Evolutionary conservation across 345 rosid species (phyloP), one percentile per base, ranked within the genome.

Genomic region (Camelina sativa): DNA sequence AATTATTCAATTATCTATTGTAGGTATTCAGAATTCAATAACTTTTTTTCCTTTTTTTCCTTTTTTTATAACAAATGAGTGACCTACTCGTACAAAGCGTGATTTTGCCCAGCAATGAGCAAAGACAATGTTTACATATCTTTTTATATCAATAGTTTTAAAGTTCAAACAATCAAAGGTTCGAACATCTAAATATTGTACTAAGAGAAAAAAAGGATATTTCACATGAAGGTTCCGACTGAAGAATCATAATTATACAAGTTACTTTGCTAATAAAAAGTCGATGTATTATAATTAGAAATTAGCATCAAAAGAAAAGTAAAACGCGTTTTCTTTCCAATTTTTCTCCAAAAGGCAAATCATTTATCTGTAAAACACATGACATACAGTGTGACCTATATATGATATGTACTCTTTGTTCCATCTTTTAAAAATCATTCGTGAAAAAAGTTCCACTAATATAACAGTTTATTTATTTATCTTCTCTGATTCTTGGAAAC

Each of bases 361-460:
- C 11, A 48, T 22, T 17, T 34, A 60, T 30, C 35, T 70, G 47
- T 71, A 47, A 28, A 61, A 22, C 75, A 71, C 60, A 71, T 71
- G 75, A 23, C 67, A 71, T 64, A 40, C 15, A 64, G 23, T 68
- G 53, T 68, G 53, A 50, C 34, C 8, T 28, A 28, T 28, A 28
- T 28, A 28, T 28, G 30, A 28, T 28, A 4, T 28, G 30, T 28
- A 28, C 30, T 28, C 30, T 28, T 28, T 28, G 30, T 28, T 28
- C 30, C 30, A 28, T 28, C 30, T 28, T 28, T 28, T 28, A 4
- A 28, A 28, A 28, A 28, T 28, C 5, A 28, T 28, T 4, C 30
- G 0, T 28, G 30, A 28, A 28, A 28, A 41, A 25, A 8, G 64
- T 28, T 56, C 54, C 19, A 55, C 22, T 11, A 17, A 40, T 44